Base-by-base conservation (phyloP, 441 rosid genomes). In the Bruguiera hainesii region DNA sequence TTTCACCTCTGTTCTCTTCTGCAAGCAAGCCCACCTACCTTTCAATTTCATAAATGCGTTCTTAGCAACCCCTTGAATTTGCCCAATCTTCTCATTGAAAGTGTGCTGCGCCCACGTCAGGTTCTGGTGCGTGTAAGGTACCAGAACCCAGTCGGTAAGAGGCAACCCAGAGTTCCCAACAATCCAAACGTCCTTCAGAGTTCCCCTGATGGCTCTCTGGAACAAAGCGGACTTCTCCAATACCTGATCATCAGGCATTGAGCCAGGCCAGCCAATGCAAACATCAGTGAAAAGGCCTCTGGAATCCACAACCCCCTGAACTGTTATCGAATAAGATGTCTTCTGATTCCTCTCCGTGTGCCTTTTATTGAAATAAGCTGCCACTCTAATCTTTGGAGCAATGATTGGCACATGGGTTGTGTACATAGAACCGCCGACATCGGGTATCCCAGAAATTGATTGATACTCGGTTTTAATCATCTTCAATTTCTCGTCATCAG, bases 201-300 rank as follows among this genome's bases (percentile, higher is more conserved):
- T 75, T 46, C 90, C 87, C 42, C 79, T 72, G 58, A 66, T 79
- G 39, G 89, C 89, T 1, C 89, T 62, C 70, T 85, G 87, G 30
- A 57, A 73, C 62, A 89, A 72, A 30, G 89, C 84, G 0, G 96
- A 89, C 33, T 81, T 87, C 71, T 85, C 88, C 4, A 89, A 78
- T 67, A 89, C 86, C 61, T 75, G 82, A 25, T 89, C 96, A 50
- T 87, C 89, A 4, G 83, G 69, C 79, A 87, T 81, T 4, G 96
- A 89, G 0, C 96, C 96, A 0, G 96, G 96, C 89, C 86, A 84
- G 9, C 96, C 96, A 58, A 89, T 87, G 68, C 91, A 87, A 1
- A 85, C 84, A 55, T 89, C 96, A 21, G 84, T 85, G 82, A 89
- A 89, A 48, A 78, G 78, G 13, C 93, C 93, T 16, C 71, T 81